phyloP scores from a whole-genome alignment of 495 filamentous ascomycete genomes.

The Hypoxylon trugodes region DNA sequence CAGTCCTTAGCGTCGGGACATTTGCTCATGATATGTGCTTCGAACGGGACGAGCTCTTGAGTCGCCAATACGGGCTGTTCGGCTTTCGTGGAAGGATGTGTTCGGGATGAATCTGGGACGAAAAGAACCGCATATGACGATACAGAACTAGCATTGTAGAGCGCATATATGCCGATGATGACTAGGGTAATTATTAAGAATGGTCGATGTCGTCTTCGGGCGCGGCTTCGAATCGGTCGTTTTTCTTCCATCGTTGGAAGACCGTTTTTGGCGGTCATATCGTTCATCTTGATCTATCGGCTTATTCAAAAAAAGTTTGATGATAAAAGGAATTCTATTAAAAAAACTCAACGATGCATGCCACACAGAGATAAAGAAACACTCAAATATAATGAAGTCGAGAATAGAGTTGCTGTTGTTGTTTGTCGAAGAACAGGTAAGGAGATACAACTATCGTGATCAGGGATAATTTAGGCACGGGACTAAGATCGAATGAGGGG shows the following conservation, averaged over 20 bases:
- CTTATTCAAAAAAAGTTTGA: conserved; percentile 3
- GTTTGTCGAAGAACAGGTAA: too few relatives aligned
- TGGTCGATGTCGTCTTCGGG: conserved; percentile 42
- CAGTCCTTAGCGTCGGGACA: conserved; percentile 89
- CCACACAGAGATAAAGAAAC: conserved; percentile 4
- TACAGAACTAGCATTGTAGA: conserved; percentile 34
- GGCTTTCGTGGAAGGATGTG: neutral
- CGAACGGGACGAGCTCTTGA: conserved; percentile 69
- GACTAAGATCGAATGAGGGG: conserved; percentile 15
- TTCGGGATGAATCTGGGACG: conserved; percentile 7
- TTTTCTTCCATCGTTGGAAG: conserved; percentile 48
- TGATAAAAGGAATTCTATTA: conserved; percentile 4
- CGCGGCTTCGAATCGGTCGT: conserved; percentile 36
- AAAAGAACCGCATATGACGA: conserved; percentile 25
- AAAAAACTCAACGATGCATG: conserved; percentile 7
- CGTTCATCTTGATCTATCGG: conserved; percentile 1
- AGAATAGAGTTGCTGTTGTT: conserved; percentile 6
- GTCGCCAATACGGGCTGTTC: conserved; percentile 5
- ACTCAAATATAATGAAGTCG: conserved; percentile 3
- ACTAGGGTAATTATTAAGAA: conserved; percentile 37
- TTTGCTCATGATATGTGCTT: conserved; percentile 95
- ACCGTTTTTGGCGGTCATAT: conserved; percentile 40
- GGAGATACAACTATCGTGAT: conserved; percentile 19
- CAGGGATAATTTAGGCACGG: conserved; percentile 13
- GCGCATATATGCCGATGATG: conserved; percentile 33